These are phyloP conservation scores for Cryphonectria parasitica DNA, from an alignment of 2,329 filamentous ascomycete species.

Conservation along the genomic window DNA sequence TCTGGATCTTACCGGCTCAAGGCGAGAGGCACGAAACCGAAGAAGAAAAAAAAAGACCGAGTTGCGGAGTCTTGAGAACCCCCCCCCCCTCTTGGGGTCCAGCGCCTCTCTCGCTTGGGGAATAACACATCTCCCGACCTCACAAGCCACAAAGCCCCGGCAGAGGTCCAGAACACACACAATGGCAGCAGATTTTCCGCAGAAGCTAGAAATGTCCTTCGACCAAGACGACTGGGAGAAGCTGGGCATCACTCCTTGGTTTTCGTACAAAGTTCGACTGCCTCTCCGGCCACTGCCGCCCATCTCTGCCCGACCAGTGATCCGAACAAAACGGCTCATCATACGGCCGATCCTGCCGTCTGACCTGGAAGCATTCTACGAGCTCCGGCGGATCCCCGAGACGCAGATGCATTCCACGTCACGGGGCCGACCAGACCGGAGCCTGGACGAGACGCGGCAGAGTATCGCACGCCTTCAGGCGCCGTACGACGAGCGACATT, in stretches of 20 bases:
- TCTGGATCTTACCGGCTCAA: neutral
- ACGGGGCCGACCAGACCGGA: conserved; percentile 25
- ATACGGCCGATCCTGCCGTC: conserved; percentile 25
- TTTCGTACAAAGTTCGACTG: conserved; percentile 15
- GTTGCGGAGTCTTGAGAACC: neutral
- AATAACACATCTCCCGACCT: neutral
- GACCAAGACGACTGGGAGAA: conserved; percentile 2
- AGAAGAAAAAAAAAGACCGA: neutral
- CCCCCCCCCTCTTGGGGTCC: neutral
- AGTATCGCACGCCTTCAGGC: conserved; percentile 20
- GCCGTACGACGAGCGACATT: conserved; percentile 28
- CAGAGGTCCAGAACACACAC: neutral
- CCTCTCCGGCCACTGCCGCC: conserved; percentile 21
- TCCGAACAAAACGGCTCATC: conserved; percentile 26
- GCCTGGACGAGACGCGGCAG: conserved; percentile 21
- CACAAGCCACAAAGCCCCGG: neutral
- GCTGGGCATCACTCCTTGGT: conserved; percentile 19
- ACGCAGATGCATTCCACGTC: conserved; percentile 19
- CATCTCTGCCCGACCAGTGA: conserved; percentile 10
- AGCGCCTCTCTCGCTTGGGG: neutral
- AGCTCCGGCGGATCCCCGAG: conserved; percentile 22
- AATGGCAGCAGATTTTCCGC: conserved; percentile 2
- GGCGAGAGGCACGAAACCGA: neutral
- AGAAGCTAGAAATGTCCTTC: neutral
- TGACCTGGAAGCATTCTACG: conserved; percentile 30